phyloP scores from a whole-genome alignment of 805 yeast genomes.

The Spencermartinsiella europaea region DNA sequence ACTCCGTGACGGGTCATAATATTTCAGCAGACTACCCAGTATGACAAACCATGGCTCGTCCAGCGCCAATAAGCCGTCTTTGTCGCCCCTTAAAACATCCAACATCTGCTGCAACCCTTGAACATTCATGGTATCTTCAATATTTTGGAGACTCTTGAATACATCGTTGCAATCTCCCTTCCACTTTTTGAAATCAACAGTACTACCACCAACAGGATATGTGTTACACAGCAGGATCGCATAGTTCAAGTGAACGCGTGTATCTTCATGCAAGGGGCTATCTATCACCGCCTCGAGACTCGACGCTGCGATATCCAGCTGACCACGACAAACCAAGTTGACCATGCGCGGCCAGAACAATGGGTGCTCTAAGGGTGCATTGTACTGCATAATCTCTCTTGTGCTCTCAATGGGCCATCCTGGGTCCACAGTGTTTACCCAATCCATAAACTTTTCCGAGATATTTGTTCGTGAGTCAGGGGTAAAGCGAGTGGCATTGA shows the following conservation, averaged over 20 bases:
- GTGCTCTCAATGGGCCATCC: conserved; percentile 18
- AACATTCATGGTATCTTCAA: conserved; percentile 18
- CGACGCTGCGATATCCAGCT: conserved; percentile 11
- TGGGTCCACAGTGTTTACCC: conserved; percentile 27
- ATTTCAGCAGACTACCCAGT: conserved; percentile 26
- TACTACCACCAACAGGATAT: conserved; percentile 22
- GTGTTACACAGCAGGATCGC: conserved; percentile 21
- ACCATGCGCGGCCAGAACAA: conserved; percentile 17
- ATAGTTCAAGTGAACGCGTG: conserved; percentile 10
- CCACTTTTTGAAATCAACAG: conserved; percentile 26
- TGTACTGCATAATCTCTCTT: conserved; percentile 15
- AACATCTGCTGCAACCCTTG: conserved; percentile 22
- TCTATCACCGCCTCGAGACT: conserved; percentile 8
- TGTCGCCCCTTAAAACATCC: conserved; percentile 27
- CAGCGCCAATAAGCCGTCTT: conserved; percentile 21
- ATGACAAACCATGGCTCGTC: conserved; percentile 31
- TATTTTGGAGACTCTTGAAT: conserved; percentile 14
- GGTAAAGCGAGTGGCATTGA: conserved; percentile 21
- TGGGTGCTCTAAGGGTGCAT: conserved; percentile 15
- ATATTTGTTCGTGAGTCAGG: conserved; percentile 12
- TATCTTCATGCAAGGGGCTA: conserved; percentile 3
- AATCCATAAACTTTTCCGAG: conserved; percentile 22
- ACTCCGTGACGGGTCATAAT: conserved; percentile 27
- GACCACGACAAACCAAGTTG: conserved; percentile 16
- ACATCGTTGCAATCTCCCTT: conserved; percentile 22